These are phyloP conservation scores for Lunasporangiospora selenospora DNA, from an alignment of 192 early-diverging fungal species.

Conservation along the genomic window DNA sequence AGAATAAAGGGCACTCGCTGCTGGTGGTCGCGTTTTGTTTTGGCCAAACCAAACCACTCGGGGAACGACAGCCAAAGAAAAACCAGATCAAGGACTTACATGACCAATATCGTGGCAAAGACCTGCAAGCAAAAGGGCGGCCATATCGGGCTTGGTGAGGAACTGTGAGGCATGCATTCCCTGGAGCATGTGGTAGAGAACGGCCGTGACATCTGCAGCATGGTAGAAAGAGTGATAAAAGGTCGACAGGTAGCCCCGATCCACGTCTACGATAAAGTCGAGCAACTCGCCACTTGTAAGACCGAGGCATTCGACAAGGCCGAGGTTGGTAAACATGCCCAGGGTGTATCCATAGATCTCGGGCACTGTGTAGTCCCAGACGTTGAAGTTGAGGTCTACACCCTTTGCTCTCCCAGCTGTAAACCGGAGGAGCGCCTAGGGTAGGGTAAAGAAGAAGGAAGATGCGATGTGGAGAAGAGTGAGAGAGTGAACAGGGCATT, in stretches of 20 bases:
- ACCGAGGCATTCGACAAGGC: constrained; percentile 59
- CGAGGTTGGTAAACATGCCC: constrained; percentile 69
- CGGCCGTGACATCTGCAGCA: constrained; percentile 83
- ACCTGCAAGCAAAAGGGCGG: constrained; percentile 74
- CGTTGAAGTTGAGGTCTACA: constrained; percentile 54
- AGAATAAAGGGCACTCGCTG: background rate
- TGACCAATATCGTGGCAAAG: constrained; percentile 87
- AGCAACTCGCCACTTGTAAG: constrained; percentile 66
- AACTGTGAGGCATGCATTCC: constrained; percentile 66
- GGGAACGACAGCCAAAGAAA: background rate
- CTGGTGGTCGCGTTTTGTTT: no score
- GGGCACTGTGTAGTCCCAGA: constrained; percentile 63
- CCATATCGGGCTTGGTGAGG: constrained; percentile 67
- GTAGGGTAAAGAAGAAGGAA: background rate
- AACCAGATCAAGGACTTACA: constrained; percentile 51
- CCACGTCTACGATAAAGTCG: constrained; percentile 80
- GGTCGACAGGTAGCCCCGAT: constrained; percentile 71
- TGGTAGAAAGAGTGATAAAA: constrained; percentile 90
- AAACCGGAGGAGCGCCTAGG: constrained; percentile 51
- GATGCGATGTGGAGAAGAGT: background rate
- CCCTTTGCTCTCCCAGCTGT: constrained; percentile 34
- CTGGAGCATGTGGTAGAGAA: constrained; percentile 75
- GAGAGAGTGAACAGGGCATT: background rate
- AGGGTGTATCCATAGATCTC: constrained; percentile 82
- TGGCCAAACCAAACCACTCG: no score